Percentiles rank a stretch among this genome's conserved stretches.
Conservation (phyloP, 2,329 filamentous ascomycete genomes). For the Xylaria sp. region DNA sequence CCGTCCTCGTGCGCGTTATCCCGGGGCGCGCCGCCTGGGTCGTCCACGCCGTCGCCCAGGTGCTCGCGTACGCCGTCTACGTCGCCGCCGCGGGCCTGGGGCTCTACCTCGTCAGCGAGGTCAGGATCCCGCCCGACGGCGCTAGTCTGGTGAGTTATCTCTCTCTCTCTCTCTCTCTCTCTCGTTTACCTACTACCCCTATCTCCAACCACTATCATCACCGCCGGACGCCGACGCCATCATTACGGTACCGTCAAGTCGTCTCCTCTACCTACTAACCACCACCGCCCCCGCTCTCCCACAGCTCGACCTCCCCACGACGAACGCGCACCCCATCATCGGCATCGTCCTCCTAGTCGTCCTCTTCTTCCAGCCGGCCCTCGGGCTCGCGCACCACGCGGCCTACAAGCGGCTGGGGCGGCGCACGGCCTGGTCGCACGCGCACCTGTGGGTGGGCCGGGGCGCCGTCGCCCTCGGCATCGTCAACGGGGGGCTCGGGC, state of each 20-base stretch:
- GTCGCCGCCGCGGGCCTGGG: constrained; percentile 46
- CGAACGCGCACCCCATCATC: constrained; percentile 50
- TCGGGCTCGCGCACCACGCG: constrained; percentile 48
- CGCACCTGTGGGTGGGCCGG: constrained; percentile 49
- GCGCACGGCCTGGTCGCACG: constrained; percentile 46
- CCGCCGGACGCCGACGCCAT: too few species aligned
- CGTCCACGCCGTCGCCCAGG: constrained; percentile 45
- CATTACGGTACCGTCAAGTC: too few species aligned
- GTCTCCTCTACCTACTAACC: background rate
- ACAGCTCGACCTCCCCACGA: constrained; percentile 36
- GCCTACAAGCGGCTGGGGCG: constrained; percentile 41
- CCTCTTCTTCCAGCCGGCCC: constrained; percentile 45
- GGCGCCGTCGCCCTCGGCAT: constrained; percentile 45
- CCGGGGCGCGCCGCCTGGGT: constrained; percentile 41
- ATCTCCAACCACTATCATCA: background rate
- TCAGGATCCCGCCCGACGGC: constrained; percentile 37
- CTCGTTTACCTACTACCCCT: background rate
- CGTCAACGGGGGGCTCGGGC: constrained; percentile 48
- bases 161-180: background rate
- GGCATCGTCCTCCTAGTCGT: constrained; percentile 46
- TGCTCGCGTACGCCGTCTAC: constrained; percentile 42
- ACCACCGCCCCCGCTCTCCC: background rate
- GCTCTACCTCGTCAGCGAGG: constrained; percentile 42
- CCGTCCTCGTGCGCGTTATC: constrained; percentile 45
- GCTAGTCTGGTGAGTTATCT: constrained; percentile 37